Conservation (phyloP, 495 filamentous ascomycete genomes). For the Jackrogersella minutella region DNA sequence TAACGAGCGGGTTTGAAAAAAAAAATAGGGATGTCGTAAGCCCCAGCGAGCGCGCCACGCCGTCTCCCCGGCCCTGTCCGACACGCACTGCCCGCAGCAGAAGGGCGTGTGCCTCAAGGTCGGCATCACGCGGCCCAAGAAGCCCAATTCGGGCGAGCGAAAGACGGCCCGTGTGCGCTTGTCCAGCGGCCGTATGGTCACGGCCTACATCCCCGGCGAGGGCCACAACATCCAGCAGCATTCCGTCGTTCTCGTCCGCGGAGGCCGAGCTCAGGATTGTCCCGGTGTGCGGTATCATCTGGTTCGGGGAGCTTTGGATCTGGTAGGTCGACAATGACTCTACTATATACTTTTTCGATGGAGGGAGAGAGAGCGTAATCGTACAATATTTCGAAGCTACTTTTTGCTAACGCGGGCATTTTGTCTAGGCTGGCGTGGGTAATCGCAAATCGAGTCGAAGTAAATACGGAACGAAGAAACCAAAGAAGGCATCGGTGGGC, state of each 20-base stretch:
- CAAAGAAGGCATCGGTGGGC: constrained; percentile 72
- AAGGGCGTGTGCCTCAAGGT: constrained; percentile 97
- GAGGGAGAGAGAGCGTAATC: not conserved
- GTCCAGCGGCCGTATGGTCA: constrained; percentile 85
- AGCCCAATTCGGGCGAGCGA: constrained; percentile 94
- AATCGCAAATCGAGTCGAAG: constrained; percentile 83
- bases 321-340: constrained; percentile 68
- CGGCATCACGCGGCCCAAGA: constrained; percentile 92
- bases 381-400: not conserved
- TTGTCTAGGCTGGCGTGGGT: constrained; percentile 82
- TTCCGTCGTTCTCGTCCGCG: constrained; percentile 91
- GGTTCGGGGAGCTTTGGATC: constrained; percentile 89
- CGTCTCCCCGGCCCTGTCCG: constrained; percentile 81
- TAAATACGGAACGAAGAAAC: constrained; percentile 99
- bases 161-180: constrained; percentile 90
- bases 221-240: constrained; percentile 99
- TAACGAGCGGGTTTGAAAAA: not conserved
- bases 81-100: constrained; percentile 74
- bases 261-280: constrained; percentile 93
- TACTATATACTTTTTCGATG: not conserved
- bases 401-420: not conserved
- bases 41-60: constrained; percentile 79
- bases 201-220: constrained; percentile 93
- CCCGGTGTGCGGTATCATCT: constrained; percentile 96
- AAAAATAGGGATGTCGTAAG: constrained; percentile 72